Percentiles rank a stretch among this genome's conserved stretches.
phyloP scores from a whole-genome alignment of 2,329 filamentous ascomycete genomes.

The Catunica adiposa region DNA sequence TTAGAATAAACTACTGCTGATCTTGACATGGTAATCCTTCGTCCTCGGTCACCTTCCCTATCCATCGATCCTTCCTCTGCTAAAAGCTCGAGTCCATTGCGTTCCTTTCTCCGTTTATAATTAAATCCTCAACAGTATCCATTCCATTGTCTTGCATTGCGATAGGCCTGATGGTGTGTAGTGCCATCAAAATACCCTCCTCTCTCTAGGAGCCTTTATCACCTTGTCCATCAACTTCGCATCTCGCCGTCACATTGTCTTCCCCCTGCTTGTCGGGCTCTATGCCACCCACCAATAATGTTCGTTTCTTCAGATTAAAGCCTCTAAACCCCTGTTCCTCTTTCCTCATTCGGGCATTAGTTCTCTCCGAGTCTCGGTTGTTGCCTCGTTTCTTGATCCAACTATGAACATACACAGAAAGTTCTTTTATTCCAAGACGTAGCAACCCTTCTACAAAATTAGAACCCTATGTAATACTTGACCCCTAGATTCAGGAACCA shows the following conservation, averaged over 20 bases:
- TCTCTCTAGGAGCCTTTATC: too few species aligned
- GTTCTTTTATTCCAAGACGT: neutral
- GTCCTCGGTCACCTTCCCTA: neutral
- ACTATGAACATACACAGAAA: neutral
- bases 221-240: neutral
- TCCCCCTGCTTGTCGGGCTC: neutral
- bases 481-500: neutral
- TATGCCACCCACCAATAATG: neutral
- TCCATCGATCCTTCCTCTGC: neutral
- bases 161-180: too few species aligned
- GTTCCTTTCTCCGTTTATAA: too few species aligned
- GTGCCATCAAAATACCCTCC: too few species aligned
- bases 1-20: too few species aligned
- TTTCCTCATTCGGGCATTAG: neutral
- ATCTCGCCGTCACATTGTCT: neutral
- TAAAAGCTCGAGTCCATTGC: neutral
- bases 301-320: neutral
- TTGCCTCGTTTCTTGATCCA: neutral
- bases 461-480: neutral
- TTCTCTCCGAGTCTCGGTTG: constrained; percentile 1
- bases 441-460: neutral
- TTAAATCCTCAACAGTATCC: neutral
- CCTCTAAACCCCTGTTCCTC: constrained; percentile 4
- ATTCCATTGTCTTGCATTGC: too few species aligned
- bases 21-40: neutral